Evolutionary conservation across 2,329 filamentous ascomycete genomes (phyloP).

Genomic region (Colletotrichum sp.): DNA sequence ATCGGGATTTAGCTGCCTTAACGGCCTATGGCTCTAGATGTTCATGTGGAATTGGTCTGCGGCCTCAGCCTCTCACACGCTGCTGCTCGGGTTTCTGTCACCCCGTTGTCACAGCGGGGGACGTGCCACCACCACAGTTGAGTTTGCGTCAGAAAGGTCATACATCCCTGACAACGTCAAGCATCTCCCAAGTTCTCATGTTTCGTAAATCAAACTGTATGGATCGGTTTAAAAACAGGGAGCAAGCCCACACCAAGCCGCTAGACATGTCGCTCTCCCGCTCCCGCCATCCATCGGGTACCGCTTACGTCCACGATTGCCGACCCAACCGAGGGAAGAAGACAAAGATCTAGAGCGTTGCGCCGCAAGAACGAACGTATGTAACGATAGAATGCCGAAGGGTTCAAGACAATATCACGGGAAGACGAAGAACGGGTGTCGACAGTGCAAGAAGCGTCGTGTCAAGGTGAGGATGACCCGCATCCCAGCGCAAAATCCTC

Average conservation of each 20-base stretch:
- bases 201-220: slow-evolving; percentile 3
- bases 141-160: slow-evolving; percentile 19
- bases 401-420: slow-evolving; percentile 21
- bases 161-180: slow-evolving; percentile 12
- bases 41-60: not conserved
- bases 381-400: slow-evolving; percentile 14
- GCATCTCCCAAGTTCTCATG: slow-evolving; percentile 1
- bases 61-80: not conserved
- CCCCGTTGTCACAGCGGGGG: slow-evolving; percentile 18
- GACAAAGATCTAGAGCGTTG: not conserved
- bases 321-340: not conserved
- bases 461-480: slow-evolving; percentile 15
- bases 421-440: slow-evolving; percentile 22
- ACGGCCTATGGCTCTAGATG: not conserved
- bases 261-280: not conserved
- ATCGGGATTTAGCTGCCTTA: not conserved
- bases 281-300: not conserved
- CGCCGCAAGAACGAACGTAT: not conserved
- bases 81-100: slow-evolving; percentile 8
- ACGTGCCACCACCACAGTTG: slow-evolving; percentile 12
- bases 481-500: not conserved
- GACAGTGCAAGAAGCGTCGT: slow-evolving; percentile 22
- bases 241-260: not conserved
- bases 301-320: not conserved
- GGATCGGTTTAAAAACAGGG: slow-evolving; percentile 6